Conservation (phyloP, 1,284 basidiomycete species). For the Tilletia setariae region DNA sequence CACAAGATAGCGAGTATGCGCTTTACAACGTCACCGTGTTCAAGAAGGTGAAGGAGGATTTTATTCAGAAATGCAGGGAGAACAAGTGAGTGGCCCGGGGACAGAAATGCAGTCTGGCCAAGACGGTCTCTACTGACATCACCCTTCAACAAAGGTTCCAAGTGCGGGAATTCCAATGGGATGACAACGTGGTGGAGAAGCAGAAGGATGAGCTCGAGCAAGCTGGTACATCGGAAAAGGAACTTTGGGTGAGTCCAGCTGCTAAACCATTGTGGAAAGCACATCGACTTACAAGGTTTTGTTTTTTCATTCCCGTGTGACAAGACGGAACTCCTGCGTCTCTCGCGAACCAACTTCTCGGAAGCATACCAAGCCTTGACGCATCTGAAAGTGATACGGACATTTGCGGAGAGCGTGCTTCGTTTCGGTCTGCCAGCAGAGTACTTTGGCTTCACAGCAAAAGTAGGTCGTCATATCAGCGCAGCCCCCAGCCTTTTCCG, state of each 20-base stretch:
- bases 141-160: slow-evolving; percentile 64
- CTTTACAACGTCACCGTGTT: slow-evolving; percentile 88
- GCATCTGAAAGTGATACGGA: slow-evolving; percentile 84
- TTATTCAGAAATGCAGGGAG: slow-evolving; percentile 88
- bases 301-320: not conserved
- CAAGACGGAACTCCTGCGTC: slow-evolving; percentile 81
- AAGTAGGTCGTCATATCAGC: slow-evolving; percentile 60
- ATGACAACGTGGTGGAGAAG: slow-evolving; percentile 77
- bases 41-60: slow-evolving; percentile 85
- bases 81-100: slow-evolving; percentile 69
- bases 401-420: slow-evolving; percentile 92
- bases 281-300: not conserved
- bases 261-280: not conserved
- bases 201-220: slow-evolving; percentile 76
- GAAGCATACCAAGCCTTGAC: slow-evolving; percentile 92
- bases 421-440: slow-evolving; percentile 92
- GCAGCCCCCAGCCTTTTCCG: not conserved
- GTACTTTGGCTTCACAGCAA: slow-evolving; percentile 77
- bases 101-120: not conserved
- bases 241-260: slow-evolving; percentile 76
- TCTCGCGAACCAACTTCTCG: slow-evolving; percentile 92
- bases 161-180: slow-evolving; percentile 88
- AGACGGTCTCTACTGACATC: not conserved
- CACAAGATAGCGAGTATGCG: slow-evolving; percentile 82
- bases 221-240: slow-evolving; percentile 84